A percentile compares a stretch with the other conserved stretches of the same genome.
Conservation (phyloP, 1,139 yeast genomes). For the Chernovozyma aurita region DNA sequence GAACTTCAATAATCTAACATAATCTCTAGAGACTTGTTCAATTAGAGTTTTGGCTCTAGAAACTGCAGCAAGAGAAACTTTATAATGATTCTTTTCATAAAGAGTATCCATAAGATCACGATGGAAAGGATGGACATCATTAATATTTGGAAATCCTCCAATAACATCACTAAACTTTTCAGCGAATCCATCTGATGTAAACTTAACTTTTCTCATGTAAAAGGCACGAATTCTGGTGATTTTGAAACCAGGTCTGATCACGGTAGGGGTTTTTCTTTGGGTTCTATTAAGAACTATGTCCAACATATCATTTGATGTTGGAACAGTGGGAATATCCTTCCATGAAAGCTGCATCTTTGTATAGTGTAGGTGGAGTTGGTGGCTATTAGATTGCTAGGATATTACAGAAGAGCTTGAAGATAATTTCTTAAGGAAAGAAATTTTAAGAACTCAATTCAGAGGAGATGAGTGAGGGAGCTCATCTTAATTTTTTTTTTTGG, state of each 20-base stretch:
- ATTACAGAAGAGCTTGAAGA: slow-evolving; percentile 1
- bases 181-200: slow-evolving; percentile 90
- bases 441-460: too few species aligned
- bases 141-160: slow-evolving; percentile 89
- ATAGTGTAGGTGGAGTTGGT: too few species aligned
- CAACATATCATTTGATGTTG: slow-evolving; percentile 86
- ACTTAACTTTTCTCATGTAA: slow-evolving; percentile 95
- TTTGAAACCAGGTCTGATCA: slow-evolving; percentile 93
- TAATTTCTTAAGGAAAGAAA: neutral
- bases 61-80: slow-evolving; percentile 93
- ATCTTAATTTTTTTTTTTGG: too few species aligned
- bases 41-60: slow-evolving; percentile 90
- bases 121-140: slow-evolving; percentile 98
- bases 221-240: slow-evolving; percentile 96
- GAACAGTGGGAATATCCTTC: slow-evolving; percentile 97
- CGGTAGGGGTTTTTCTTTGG: slow-evolving; percentile 97
- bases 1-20: slow-evolving; percentile 85
- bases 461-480: too few species aligned
- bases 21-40: slow-evolving; percentile 95
- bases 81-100: slow-evolving; percentile 96
- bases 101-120: slow-evolving; percentile 96
- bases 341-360: slow-evolving; percentile 85
- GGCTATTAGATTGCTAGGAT: too few species aligned
- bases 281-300: slow-evolving; percentile 96
- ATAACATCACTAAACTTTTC: slow-evolving; percentile 87